Evolutionary conservation across 2,329 filamentous ascomycete genomes (phyloP), one percentile per base, ranked within the genome.

Genomic region (Alternaria metachromatica): DNA sequence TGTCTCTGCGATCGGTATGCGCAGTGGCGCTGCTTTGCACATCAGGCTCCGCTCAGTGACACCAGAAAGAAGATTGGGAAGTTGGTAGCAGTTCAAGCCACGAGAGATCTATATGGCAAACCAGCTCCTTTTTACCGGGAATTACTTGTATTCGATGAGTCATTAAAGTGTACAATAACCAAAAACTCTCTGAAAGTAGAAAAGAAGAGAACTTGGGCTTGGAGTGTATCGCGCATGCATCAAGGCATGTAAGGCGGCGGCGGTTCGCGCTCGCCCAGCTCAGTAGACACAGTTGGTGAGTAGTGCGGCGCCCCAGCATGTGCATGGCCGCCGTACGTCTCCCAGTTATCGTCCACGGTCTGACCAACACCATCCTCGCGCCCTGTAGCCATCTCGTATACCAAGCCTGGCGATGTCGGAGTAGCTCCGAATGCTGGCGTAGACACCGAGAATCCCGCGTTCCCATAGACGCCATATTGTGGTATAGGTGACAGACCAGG

Each of bases 281-380:
- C 65, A 26, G 72, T 74, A 1, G 69, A 72, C 15, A 62, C 71
- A 1, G 72, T 72, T 0, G 67, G 64, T 10, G 69, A 68, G 55
- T 73, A 72, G 15, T 58, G 53, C 15, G 43, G 33, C 26, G 4
- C 45, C 26, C 23, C 45, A 10, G 12, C 26, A 13, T 44, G 15
- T 18, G 37, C 41, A 45, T 57, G 30, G 7, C 37, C 56, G 21
- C 41, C 59, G 11, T 76, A 74, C 3, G 69, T 69, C 61, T 79
- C 74, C 73, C 73, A 76, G 18, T 74, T 72, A 15, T 75, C 72
- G 43, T 75, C 72, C 1, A 72, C 49, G 3, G 75, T 71, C 23
- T 74, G 63, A 6, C 64, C 59, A 37, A 21, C 50, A 25, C 33
- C 44, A 2, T 28, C 20, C 9, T 68, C 62, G 0, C 44, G 51